Percentiles rank a stretch among this genome's conserved stretches.
Evolutionary conservation across 2,329 filamentous ascomycete genomes (phyloP).

Genomic region (Alternaria triticimaculans): DNA sequence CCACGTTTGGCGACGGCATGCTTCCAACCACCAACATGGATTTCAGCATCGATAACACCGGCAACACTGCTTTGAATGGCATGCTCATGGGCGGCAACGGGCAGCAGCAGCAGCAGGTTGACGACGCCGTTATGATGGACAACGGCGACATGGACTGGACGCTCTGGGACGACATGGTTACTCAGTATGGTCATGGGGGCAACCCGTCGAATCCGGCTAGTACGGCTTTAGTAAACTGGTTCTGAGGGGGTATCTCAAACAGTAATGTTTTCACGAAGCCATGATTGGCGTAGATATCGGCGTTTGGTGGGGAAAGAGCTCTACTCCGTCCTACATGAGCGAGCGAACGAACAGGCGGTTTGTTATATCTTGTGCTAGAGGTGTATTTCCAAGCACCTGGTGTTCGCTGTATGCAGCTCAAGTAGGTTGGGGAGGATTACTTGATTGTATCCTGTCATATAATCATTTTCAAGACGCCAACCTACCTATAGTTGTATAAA

Average conservation of each 20-base stretch:
- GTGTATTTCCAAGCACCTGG: not conserved
- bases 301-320: not conserved
- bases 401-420: not conserved
- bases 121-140: slow-evolving; percentile 41
- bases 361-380: not conserved
- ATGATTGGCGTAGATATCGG: not conserved
- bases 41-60: slow-evolving; percentile 15
- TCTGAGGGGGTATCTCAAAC: slow-evolving; percentile 9
- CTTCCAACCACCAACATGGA: slow-evolving; percentile 32
- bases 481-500: not conserved
- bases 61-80: slow-evolving; percentile 13
- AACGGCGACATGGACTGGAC: slow-evolving; percentile 56
- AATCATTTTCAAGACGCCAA: no score
- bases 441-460: no score
- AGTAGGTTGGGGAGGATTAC: not conserved
- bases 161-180: slow-evolving; percentile 57
- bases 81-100: not conserved
- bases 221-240: slow-evolving; percentile 33
- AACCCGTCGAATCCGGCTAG: slow-evolving; percentile 12
- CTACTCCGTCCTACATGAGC: not conserved
- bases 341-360: not conserved
- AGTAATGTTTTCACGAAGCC: not conserved
- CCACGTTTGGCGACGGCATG: slow-evolving; percentile 15
- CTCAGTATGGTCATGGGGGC: slow-evolving; percentile 55
- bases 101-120: slow-evolving; percentile 2